These are phyloP conservation scores for Termitomyces titanicus DNA, from an alignment of 768 basidiomycete species.

Conservation along the genomic window DNA sequence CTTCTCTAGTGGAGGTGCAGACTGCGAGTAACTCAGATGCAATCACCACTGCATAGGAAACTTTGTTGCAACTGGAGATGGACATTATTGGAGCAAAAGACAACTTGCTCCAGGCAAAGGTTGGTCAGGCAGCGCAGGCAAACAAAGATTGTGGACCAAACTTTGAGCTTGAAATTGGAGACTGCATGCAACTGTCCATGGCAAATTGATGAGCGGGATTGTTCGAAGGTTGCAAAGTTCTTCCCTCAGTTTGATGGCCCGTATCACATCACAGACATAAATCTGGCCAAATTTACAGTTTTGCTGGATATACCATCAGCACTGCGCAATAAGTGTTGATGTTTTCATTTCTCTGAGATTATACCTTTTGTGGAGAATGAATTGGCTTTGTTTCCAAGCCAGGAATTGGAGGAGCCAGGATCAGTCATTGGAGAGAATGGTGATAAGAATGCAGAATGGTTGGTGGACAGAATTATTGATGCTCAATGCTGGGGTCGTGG, in stretches of 20 bases:
- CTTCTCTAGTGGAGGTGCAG: too few species aligned
- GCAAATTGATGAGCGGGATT: not conserved
- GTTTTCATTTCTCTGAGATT: not conserved
- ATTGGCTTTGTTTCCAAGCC: not conserved
- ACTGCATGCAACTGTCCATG: not conserved
- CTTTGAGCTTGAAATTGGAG: too few species aligned
- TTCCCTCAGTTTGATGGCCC: not conserved
- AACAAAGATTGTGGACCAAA: too few species aligned
- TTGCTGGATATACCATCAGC: not conserved
- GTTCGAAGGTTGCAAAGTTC: not conserved
- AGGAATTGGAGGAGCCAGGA: too few species aligned
- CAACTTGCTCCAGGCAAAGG: too few species aligned
- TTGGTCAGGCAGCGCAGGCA: too few species aligned
- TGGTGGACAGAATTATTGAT: conserved; percentile 25
- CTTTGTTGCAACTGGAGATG: too few species aligned
- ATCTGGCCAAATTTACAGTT: not conserved
- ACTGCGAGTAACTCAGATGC: too few species aligned
- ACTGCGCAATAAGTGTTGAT: too few species aligned
- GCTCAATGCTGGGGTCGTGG: conserved; percentile 15
- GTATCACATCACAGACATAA: not conserved
- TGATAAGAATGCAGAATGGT: conserved; percentile 14
- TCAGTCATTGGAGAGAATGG: too few species aligned
- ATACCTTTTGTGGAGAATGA: not conserved
- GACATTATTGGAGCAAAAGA: too few species aligned
- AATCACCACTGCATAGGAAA: too few species aligned